Evolutionary conservation across 345 rosid genomes (phyloP), one percentile per base, ranked within the genome.

Genomic region (Lagerstroemia speciosa): DNA sequence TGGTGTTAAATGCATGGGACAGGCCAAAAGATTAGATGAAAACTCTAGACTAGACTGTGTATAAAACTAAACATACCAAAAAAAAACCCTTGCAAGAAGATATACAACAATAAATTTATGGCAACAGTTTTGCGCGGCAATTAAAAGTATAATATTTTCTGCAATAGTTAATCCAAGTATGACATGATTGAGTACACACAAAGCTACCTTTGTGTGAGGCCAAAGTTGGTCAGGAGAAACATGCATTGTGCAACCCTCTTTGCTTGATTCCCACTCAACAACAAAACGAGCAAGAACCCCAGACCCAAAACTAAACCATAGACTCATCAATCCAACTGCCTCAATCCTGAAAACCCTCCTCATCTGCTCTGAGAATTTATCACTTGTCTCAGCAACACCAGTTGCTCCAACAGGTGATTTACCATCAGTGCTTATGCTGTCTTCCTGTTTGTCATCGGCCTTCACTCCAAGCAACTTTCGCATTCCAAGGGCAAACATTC

Each of bases 201-300:
- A 19, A 53, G 24, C 77, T 68, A 85, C 99, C 94, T 92, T 92
- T 6, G 99, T 95, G 75, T 95, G 99, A 29, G 98, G 99, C 99
- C 99, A 95, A 70, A 84, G 93, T 80, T 92, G 98, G 69, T 95
- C 98, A 12, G 99, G 99, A 71, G 98, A 90, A 80, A 95, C 99
- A 78, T 90, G 99, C 98, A 92, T 90, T 46, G 99, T 95, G 82
- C 99, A 95, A 74, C 96, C 98, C 74, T 95, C 94, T 81, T 85
- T 95, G 76, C 90, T 92, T 15, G 96, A 82, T 80, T 92, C 98
- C 99, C 99, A 95, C 78, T 95, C 98, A 63, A 95, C 98, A 79
- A 92, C 97, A 82, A 95, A 92, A 60, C 98, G 96, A 33, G 97
- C 99, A 32, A 92, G 85, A 67, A 86, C 81, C 32, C 89, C 90